Conservation (phyloP, 208 protist species). For the Phytomonas serpens region DNA sequence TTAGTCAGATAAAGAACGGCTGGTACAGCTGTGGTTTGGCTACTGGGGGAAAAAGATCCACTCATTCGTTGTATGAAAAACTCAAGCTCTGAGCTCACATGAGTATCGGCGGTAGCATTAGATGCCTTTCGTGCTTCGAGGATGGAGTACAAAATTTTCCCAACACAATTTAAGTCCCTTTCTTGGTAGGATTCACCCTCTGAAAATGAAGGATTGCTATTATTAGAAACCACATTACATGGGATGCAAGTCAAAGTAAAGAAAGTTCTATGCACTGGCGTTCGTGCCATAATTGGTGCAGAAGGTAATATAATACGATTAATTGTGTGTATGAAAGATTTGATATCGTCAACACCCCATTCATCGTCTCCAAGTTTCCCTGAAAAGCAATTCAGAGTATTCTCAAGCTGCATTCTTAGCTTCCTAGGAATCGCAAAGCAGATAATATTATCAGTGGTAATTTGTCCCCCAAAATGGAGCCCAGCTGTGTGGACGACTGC, state of each 20-base stretch:
- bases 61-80: constrained; percentile 25
- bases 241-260: constrained; percentile 4
- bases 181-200: background rate
- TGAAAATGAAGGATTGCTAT: background rate
- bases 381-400: constrained; percentile 13
- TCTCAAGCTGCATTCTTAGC: constrained; percentile 21
- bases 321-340: background rate
- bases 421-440: constrained; percentile 40
- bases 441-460: constrained; percentile 53
- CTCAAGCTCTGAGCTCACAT: constrained; percentile 21
- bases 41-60: constrained; percentile 2
- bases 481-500: constrained; percentile 53
- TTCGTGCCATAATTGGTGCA: background rate
- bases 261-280: background rate
- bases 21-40: constrained; percentile 11
- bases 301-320: constrained; percentile 6
- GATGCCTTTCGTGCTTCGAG: constrained; percentile 1
- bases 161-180: constrained; percentile 2
- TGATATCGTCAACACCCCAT: constrained; percentile 5
- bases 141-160: background rate
- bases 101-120: background rate
- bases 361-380: constrained; percentile 4
- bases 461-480: constrained; percentile 53
- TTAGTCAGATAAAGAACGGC: constrained; percentile 48
- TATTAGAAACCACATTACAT: background rate